Evolutionary conservation across 768 basidiomycete genomes (phyloP), one percentile per base, ranked within the genome.

Genomic region (Amanita pallidorosea): DNA sequence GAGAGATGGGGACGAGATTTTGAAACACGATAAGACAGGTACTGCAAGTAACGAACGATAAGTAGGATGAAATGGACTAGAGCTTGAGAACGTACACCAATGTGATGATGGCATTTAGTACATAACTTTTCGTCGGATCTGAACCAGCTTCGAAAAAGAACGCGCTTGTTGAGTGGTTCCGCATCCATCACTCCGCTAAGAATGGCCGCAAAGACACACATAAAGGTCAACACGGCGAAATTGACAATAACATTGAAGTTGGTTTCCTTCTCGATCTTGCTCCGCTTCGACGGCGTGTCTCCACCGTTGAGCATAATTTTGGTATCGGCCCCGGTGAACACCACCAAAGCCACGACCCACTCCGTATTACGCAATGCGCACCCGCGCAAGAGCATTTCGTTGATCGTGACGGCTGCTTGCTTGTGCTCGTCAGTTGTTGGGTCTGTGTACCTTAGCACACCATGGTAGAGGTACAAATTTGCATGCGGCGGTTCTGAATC

Each of bases 241-340:
- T 97, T 98, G 70, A 96, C 87, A 46, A 94, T 70, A 56, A 97
- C 95, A 61, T 97, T 98, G 74, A 93, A 95, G 66, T 95, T 98
- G 7, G 95, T 98, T 73, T 98, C 95, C 69, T 82, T 88, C 70
- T 97, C 93, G 61, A 98, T 97, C 74, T 94, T 98, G 60, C 85
- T 89, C 53, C 90, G 85, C 62, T 98, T 98, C n/a, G 88, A 91
- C 1, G 94, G 93, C 1, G 92, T 97, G 12, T 83, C 85, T 17
- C 94, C 93, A 31, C 89, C 88, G 56, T 94, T 94, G 53, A 91
- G 68, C 79, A 90, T 88, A 58, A 92, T 92, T 75, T 89, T 91
- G 36, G 89, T 88, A 67, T 97, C 94, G 1, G 81, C 77, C 35
- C 94, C 94, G 0, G 94, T 97, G 66, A 91, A 97, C 22, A 84